Base-by-base conservation (phyloP, 2,329 filamentous ascomycete genomes). In the Aspergillus ibericus region DNA sequence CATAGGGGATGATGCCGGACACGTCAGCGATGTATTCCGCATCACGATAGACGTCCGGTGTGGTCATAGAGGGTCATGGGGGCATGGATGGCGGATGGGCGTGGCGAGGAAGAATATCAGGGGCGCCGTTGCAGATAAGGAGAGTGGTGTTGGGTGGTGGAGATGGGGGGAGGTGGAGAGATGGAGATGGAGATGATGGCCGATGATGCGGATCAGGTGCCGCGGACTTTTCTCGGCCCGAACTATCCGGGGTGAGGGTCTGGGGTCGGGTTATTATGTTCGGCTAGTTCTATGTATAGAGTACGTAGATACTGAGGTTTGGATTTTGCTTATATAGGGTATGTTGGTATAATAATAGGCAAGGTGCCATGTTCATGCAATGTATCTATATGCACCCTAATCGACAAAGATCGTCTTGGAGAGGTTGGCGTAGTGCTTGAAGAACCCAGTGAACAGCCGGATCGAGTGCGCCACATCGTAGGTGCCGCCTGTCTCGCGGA, bases 401-500 rank as follows among this genome's bases (percentile, higher is more conserved):
- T 97, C 92, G 36, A 97, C 85, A 58, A 96, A 75, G 59, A 98
- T 93, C 75, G 86, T 93, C 64, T 85, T 81, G 79, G 96, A 91
- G 67, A 97, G 74, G 63, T 86, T 84, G n/a, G 89, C 89, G 73
- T 92, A 99, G 71, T 90, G 84, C 66, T 88, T 82, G 73, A 96
- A 93, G 78, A 97, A 99, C 66, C 88, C 86, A 64, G 89, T 87
- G 75, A 99, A 98, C 54, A 99, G 75, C 70, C 89, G 88, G 63
- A 96, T 87, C 0, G 91, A 90, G 77, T 95, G 86, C 66, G 90
- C 90, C 0, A 98, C 89, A 77, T 99, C 93, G 68, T 92, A 86
- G 1, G 89, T 87, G 38, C 95, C 95, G 22, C 91, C 90, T 44
- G 91, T 96, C 82, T 98, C 95, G 55, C 95, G 87, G 70, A 97